phyloP scores from a whole-genome alignment of 768 basidiomycete species.

The Trametopsis cervina region DNA sequence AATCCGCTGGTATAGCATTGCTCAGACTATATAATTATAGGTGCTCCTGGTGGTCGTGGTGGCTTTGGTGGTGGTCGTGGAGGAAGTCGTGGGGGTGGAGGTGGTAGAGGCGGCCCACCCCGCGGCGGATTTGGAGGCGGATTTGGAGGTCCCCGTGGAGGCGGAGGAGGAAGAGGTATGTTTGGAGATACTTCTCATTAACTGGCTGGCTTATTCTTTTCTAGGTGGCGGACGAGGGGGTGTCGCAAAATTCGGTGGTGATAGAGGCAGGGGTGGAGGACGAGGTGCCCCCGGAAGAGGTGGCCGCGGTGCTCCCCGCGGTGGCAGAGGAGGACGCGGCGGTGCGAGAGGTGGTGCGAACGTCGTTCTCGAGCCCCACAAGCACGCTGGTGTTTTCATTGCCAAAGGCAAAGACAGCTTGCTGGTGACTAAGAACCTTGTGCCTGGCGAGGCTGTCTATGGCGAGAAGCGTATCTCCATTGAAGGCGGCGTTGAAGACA shows the following conservation, averaged over 20 bases:
- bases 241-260: constrained; percentile 9
- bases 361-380: constrained; percentile 91
- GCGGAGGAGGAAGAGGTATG: constrained; percentile 27
- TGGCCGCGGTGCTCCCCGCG: constrained; percentile 23
- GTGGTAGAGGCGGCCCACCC: constrained; percentile 16
- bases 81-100: constrained; percentile 26
- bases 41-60: constrained; percentile 70
- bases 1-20: neutral
- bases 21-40: constrained; percentile 28
- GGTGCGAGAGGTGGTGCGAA: constrained; percentile 79
- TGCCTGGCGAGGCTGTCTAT: constrained; percentile 96
- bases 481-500: constrained; percentile 65
- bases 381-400: constrained; percentile 92
- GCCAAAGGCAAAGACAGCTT: constrained; percentile 97
- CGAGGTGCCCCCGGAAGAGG: constrained; percentile 14
- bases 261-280: constrained; percentile 14
- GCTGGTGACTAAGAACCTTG: constrained; percentile 96
- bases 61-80: constrained; percentile 26
- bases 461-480: constrained; percentile 96
- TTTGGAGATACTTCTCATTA: neutral
- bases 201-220: too few species aligned
- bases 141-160: too few species aligned
- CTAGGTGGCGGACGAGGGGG: constrained; percentile 18
- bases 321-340: constrained; percentile 58
- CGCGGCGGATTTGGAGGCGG: constrained; percentile 20